Percentiles rank a stretch among this genome's conserved stretches.
These are phyloP conservation scores for Heterobasidion occidentale DNA, from an alignment of 1,284 basidiomycete species.

Conservation along the genomic window DNA sequence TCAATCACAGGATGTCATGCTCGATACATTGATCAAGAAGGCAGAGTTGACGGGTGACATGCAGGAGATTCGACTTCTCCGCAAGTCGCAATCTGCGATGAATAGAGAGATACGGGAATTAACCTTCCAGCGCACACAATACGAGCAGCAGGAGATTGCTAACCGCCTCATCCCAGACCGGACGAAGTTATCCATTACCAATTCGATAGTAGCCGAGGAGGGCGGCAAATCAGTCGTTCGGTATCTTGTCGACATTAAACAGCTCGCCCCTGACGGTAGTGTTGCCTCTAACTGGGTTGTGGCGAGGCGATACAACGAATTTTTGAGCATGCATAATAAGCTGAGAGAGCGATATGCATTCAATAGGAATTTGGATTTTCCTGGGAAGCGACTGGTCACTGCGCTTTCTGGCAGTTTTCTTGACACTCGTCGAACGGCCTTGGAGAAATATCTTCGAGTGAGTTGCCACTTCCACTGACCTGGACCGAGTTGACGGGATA, in stretches of 20 bases:
- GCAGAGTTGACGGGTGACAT: conserved; percentile 90
- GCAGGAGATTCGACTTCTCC: conserved; percentile 77
- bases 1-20: conserved; percentile 73
- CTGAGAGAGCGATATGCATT: conserved; percentile 67
- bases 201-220: conserved; percentile 70
- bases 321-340: conserved; percentile 81
- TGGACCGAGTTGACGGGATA: background rate
- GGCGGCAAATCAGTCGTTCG: conserved; percentile 85
- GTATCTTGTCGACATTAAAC: conserved; percentile 90
- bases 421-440: conserved; percentile 66
- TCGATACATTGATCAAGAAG: conserved; percentile 84
- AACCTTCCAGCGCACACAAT: conserved; percentile 84
- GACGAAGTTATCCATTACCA: conserved; percentile 74
- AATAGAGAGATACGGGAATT: conserved; percentile 78
- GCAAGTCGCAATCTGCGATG: conserved; percentile 75
- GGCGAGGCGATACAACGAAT: conserved; percentile 90
- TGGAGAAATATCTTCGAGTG: conserved; percentile 91
- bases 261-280: conserved; percentile 69
- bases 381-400: conserved; percentile 85
- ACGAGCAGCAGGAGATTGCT: conserved; percentile 83
- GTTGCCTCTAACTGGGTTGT: conserved; percentile 86
- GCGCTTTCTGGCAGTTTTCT: conserved; percentile 77
- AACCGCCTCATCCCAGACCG: conserved; percentile 76
- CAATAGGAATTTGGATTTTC: conserved; percentile 75
- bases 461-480: conserved; percentile 13